Evolutionary conservation across 257 asterid genomes (phyloP), one percentile per base, ranked within the genome.

Genomic region (Echium plantagineum): DNA sequence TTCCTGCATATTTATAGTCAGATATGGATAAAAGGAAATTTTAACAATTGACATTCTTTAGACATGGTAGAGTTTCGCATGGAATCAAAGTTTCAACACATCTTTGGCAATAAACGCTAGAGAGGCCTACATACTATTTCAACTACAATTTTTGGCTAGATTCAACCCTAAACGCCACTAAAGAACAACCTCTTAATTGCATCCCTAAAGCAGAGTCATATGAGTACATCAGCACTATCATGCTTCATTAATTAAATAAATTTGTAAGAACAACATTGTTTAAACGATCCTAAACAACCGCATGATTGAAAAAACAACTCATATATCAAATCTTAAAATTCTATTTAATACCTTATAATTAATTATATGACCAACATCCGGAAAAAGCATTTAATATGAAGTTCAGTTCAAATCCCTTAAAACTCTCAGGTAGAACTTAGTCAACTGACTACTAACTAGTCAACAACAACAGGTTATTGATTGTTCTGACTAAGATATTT

Each of bases 1-100:
- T 0, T 87, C 85, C 98, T 79, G 63, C 71, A 72, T 46, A 55
- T 78, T 60, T 68, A 71, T 51, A 55, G 24, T 54, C 66, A 73
- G 31, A n/a, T 3, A 18, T 6, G 15, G 57, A 53, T 0, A 18
- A 53, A 19, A 53, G 2, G 56, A 53, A 53, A 7, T 53, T 42
- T 21, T 3, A 19, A 53, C 13, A 19, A 13, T 21, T 53, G 15
- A 53, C 28, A 19, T 18, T 5, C 24, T 53, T 6, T 4, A 0
- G 1, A 0, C 57, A n/a, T 18, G 15, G 26, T 17, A 19, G 22
- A 18, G 57, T 53, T n/a, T 53, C 19, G 21, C 15, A 53, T n/a
- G 22, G 22, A 53, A 53, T 9, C 1, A 52, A 35, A 4, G 2
- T 52, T 52, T 18, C 21, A 6, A n/a, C 22, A 18, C 19, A 21